Conservation (phyloP, 108 stramenopile genomes). For the Epithemia pelagica region DNA sequence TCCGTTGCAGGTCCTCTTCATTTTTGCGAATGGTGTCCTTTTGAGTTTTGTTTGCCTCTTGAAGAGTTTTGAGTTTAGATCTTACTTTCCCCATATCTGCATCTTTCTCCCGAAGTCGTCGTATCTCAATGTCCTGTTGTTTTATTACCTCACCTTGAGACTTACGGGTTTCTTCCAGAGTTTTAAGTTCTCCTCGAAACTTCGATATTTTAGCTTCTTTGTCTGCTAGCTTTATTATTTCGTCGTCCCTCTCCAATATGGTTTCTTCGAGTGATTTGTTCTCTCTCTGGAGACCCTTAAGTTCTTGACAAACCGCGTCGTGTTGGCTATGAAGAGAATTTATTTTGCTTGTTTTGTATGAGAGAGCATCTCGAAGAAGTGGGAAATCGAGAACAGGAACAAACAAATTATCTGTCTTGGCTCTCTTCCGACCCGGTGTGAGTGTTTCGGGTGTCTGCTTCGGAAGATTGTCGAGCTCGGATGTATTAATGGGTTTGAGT, state of each 20-base stretch:
- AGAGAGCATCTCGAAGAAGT: neutral
- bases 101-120: neutral
- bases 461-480: constrained; percentile 37
- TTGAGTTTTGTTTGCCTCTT: neutral
- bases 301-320: neutral
- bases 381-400: neutral
- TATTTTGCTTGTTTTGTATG: neutral
- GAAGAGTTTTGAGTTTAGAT: neutral
- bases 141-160: neutral
- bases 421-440: neutral
- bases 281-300: neutral
- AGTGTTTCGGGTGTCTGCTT: neutral
- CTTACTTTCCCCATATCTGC: neutral
- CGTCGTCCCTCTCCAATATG: neutral
- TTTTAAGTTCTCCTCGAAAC: neutral
- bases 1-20: neutral
- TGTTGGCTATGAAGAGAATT: neutral
- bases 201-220: neutral
- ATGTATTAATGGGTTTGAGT: constrained; percentile 25
- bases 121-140: neutral
- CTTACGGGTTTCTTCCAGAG: neutral
- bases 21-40: neutral
- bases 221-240: neutral
- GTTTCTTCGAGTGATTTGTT: neutral
- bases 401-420: neutral